These are phyloP conservation scores for Pyricularia grisea DNA, from an alignment of 2,329 filamentous ascomycete genomes.

Conservation along the genomic window DNA sequence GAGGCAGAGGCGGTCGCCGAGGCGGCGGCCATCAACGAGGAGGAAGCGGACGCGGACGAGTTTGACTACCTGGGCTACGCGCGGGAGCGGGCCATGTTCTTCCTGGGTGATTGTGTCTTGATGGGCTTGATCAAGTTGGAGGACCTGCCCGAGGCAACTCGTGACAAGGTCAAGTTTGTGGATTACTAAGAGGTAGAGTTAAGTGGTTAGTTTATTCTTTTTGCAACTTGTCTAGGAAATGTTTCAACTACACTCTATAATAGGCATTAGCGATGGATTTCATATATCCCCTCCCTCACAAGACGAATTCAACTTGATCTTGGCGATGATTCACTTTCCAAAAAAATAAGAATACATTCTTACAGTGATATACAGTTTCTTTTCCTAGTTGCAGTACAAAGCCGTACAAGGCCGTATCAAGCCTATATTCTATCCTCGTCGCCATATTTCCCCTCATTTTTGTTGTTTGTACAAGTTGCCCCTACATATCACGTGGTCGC, in stretches of 20 bases:
- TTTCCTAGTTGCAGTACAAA: neutral
- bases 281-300: neutral
- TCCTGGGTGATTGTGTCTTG: conserved; percentile 82
- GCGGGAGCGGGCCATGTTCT: conserved; percentile 82
- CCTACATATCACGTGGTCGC: neutral
- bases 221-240: neutral
- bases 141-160: conserved; percentile 64
- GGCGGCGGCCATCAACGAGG: conserved; percentile 18
- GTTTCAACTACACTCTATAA: neutral
- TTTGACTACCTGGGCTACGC: conserved; percentile 93
- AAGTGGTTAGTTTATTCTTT: neutral
- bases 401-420: neutral
- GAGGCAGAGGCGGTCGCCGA: conserved; percentile 5
- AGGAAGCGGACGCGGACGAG: conserved; percentile 52
- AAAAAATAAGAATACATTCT: neutral
- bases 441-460: neutral
- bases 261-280: neutral
- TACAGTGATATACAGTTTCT: neutral
- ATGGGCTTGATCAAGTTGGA: conserved; percentile 66
- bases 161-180: conserved; percentile 57
- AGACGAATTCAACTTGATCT: neutral
- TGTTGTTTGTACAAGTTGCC: neutral
- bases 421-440: neutral
- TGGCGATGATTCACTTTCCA: neutral
- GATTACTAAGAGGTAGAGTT: conserved; percentile 32